Base-by-base conservation (phyloP, 306 rosid species). In the peach (Prunus persica) region DNA sequence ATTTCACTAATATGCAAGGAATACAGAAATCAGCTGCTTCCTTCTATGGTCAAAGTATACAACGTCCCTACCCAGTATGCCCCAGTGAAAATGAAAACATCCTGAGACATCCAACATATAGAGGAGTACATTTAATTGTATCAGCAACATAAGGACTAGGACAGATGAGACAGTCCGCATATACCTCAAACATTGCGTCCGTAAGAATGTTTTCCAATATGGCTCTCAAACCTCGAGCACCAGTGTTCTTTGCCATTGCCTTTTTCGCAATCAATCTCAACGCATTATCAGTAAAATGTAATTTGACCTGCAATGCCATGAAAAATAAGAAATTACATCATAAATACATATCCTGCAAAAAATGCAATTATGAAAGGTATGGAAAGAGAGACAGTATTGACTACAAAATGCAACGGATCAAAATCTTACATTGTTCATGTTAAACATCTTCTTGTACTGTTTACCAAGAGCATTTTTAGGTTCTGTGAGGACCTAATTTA, bases 171-270 rank as follows among this genome's bases (percentile, higher is more conserved):
- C 43, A 3, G 20, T 28, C 55, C 43, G 10, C 14, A 30, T 46
- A 73, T 81, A 87, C 96, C 96, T 88, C 96, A 74, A 88, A 90
- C 96, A 90, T 90, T 24, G 92, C 92, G 72, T 90, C 96, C 3
- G 84, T 85, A 46, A 90, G 91, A 86, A 90, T 54, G 61, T 82
- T 76, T 77, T 90, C 96, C 63, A 90, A 76, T 73, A 88, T 84
- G 75, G 92, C 85, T 83, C 96, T 83, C 49, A 90, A 76, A 52
- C 96, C 92, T 64, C 92, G 87, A 32, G 92, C 96, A n/a, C 96
- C 96, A 2, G 96, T 86, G 81, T 83, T 86, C 87, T 88, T 90
- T 66, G 78, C 83, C 87, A 88, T 75, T 38, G 96, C 90, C 88
- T 90, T 90, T 80, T 78, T 90, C 8, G 92, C 96, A 51, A 90